Evolutionary conservation across 2,329 filamentous ascomycete genomes (phyloP), one percentile per base, ranked within the genome.

Genomic region (Fusarium liriodendri): DNA sequence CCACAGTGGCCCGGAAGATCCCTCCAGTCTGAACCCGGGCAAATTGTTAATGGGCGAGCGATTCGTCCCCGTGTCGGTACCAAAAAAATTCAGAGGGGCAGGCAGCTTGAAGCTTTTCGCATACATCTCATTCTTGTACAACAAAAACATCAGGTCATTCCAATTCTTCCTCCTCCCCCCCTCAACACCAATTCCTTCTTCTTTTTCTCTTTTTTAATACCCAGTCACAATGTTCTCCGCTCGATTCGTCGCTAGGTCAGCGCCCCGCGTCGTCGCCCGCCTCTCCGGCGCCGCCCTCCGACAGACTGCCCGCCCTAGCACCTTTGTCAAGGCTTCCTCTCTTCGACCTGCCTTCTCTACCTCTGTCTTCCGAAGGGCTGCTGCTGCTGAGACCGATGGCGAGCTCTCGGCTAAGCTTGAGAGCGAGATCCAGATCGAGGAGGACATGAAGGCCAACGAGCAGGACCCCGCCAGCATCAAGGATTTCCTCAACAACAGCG

Each of bases 391-490:
- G 81, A 90, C 89, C 72, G 94, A 97, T 80, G 88, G 92, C 75
- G 95, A 98, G 85, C 91, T 99, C 63, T 89, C 92, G 45, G 90
- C 91, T 69, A 98, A 98, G 89, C 90, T 99, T 59, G 90, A 94
- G 75, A 92, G 91, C 80, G 95, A 98, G 87, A 88, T 97, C 76
- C 86, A 91, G 82, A 91, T 97, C 80, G 97, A 98, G 89, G 90
- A 91, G 79, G 92, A 95, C 80, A 92, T 95, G 84, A 92, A 93
- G 84, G 88, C 92, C 75, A 88, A 90, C 71, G 90, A 94, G 79
- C 89, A 93, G 74, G 85, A 93, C 75, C 93, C 95, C 45, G 88
- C 91, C 73, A 94, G 92, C 82, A 90, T 98, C 83, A 92, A 95
- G 85, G 94, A 97, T 82, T 98, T 97, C 84, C 85, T 98, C 57